Base-by-base conservation (phyloP, 1,284 basidiomycete species). In the Sanguinoderma infundibulare region DNA sequence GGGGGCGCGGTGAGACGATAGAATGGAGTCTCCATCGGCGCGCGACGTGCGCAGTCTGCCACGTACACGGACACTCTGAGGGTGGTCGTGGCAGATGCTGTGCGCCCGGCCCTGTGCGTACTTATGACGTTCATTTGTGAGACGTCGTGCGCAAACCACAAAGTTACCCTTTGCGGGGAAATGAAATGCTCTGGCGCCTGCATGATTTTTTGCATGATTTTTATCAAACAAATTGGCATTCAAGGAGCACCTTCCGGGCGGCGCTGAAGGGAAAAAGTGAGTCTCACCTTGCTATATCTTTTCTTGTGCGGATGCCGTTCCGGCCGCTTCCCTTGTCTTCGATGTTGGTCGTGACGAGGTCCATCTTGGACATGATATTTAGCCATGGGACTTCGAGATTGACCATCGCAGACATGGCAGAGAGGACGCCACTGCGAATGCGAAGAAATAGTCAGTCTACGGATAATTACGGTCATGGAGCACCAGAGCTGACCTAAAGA, bases 291-390 rank as follows among this genome's bases (percentile, higher is more conserved):
- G 94, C 90, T 53, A 97, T 87, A 69, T 94, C 87, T 78, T 83
- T 91, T 75, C 79, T 84, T 59, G 81, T 85, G 70, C 86, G 89
- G 68, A 86, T 84, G 67, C 85, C 94, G 77, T 90, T 95, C 72
- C 87, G 81, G 57, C 86, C 83, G 65, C 84, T 82, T n/a, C 79
- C 78, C 62, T 85, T 83, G 68, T 89, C 86, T 66, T 89, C 89
- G 5, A 81, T 59, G 63, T 84, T 85, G 0, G 80, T 73, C 0
- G 85, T 93, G 36, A 99, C 92, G 30, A 99, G 83, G 76, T 99
- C 98, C 97, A 99, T 99, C 78, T 99, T 99, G 58, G 94, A 97
- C 91, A 99, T 95, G 73, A 99, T 80, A 69, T 99, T 99, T 66
- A 99, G 89, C 90, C 96, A 98, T 0, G 96, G 94, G 42, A 98